Base-by-base conservation (phyloP, 2,329 filamentous ascomycete genomes). In the Pseudogymnoascus sp. region DNA sequence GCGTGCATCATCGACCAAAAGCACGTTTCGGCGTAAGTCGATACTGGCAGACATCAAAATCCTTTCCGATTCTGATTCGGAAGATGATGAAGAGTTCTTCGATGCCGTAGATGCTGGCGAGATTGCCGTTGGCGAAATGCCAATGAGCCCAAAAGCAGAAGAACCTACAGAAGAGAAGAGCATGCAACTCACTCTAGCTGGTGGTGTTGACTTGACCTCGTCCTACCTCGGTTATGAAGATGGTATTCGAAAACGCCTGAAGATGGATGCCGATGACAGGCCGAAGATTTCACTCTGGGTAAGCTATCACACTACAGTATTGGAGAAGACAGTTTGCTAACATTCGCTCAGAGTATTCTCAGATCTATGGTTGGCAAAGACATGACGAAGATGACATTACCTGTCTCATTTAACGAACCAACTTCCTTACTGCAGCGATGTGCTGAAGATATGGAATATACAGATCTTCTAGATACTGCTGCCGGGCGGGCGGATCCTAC, bases 351-450 rank as follows among this genome's bases (percentile, higher is more conserved):
- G 93, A 89, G 89, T 68, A 97, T 99, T 69, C 79, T 99, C 67
- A 99, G 97, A 79, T 97, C 93, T 21, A 97, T 99, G 95, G 96
- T 99, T 76, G 95, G 95, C 67, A 97, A 99, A 75, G 95, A 99
- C 73, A 97, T 99, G 95, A 97, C 95, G 38, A 97, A 96, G 80
- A 99, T 99, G 93, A 97, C 95, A 0, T 79, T 99, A 18, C 95
- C 95, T 0, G 95, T 99, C 1, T 96, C 95, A 0, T 97, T 99
- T 80, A 99, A 99, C 77, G 95, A 99, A 76, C 95, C 95, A 0
- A 99, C 95, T 0, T 97, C 95, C 5, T 80, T 99, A 11, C 83
- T 99, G 7, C 95, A 97, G 75, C 90, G 95, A 73, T 93, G 96
- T 46, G 91, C 91, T 4, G 95, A 99, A 77, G 95, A 99, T 72